phyloP scores from a whole-genome alignment of 1,284 basidiomycete species.

The Ustilago trichophora region DNA sequence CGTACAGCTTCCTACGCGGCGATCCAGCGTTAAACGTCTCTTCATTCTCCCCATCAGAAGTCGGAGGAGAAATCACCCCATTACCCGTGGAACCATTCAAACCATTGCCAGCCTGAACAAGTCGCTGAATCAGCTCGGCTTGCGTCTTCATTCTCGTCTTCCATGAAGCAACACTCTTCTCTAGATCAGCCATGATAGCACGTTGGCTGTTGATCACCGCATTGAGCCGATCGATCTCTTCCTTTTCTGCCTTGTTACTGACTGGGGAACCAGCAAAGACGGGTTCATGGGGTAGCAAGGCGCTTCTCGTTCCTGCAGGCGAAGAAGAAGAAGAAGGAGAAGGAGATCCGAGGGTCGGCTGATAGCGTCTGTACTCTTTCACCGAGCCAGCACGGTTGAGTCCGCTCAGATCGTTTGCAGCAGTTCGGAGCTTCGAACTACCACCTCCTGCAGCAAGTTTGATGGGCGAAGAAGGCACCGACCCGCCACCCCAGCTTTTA shows the following conservation, averaged over 20 bases:
- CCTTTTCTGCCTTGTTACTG: conserved; percentile 30
- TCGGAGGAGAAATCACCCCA: conserved; percentile 4
- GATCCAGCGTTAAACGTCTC: not conserved
- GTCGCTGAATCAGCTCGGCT: conserved; percentile 52
- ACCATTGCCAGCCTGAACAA: conserved; percentile 15
- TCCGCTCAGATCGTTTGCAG: not conserved
- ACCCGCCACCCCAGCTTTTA: not conserved
- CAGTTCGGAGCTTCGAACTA: conserved; percentile 21
- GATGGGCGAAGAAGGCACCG: conserved; percentile 28
- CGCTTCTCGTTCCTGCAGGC: conserved; percentile 16
- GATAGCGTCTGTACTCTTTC: conserved; percentile 52
- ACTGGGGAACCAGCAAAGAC: not conserved
- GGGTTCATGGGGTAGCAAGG: conserved; percentile 12
- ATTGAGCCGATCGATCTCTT: conserved; percentile 59
- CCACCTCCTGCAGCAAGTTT: conserved; percentile 16
- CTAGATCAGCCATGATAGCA: conserved; percentile 57
- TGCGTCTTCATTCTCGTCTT: conserved; percentile 50
- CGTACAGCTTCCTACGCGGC: not conserved
- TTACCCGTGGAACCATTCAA: no score
- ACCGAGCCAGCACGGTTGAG: conserved; percentile 49
- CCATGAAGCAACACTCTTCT: conserved; percentile 54
- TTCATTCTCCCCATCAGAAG: conserved; percentile 21
- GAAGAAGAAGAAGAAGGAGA: conserved; percentile 11
- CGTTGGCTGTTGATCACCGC: conserved; percentile 54
- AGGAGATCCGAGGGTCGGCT: not conserved